Conservation (phyloP, 192 early-diverging fungal genomes). For the Podila verticillata region DNA sequence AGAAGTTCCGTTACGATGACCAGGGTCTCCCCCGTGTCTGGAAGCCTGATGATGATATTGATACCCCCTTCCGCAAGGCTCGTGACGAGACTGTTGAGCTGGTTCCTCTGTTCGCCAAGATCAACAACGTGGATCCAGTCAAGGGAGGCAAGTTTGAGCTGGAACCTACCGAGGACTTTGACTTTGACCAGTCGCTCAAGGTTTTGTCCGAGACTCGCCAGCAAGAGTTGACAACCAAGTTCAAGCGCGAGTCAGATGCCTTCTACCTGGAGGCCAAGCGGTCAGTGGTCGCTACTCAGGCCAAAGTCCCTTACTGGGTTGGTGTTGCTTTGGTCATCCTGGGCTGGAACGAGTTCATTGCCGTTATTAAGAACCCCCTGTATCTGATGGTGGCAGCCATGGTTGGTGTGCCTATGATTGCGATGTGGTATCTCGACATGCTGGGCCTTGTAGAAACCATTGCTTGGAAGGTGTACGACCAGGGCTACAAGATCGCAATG, state of each 20-base stretch:
- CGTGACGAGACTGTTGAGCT: slow-evolving; percentile 74
- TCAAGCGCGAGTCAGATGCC: slow-evolving; percentile 90
- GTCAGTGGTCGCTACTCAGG: slow-evolving; percentile 87
- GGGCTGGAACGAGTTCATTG: slow-evolving; percentile 97
- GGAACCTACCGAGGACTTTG: slow-evolving; percentile 60
- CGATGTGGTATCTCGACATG: slow-evolving; percentile 73
- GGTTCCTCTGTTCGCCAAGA: slow-evolving; percentile 75
- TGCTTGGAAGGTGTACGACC: slow-evolving; percentile 45
- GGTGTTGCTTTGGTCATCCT: slow-evolving; percentile 76
- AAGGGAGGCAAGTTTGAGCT: slow-evolving; percentile 49
- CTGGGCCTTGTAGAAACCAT: slow-evolving; percentile 69
- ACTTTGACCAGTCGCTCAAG: slow-evolving; percentile 66
- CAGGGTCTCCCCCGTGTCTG: slow-evolving; percentile 93
- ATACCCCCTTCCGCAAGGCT: slow-evolving; percentile 81
- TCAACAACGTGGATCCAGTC: slow-evolving; percentile 63
- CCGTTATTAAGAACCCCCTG: slow-evolving; percentile 85
- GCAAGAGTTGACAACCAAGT: slow-evolving; percentile 80
- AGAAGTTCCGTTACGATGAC: slow-evolving; percentile 94
- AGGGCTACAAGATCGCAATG: slow-evolving; percentile 42
- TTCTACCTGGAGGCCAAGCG: slow-evolving; percentile 97
- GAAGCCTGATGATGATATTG: slow-evolving; percentile 96
- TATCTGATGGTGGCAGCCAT: slow-evolving; percentile 77
- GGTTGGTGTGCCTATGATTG: slow-evolving; percentile 64
- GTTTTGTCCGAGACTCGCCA: slow-evolving; percentile 69
- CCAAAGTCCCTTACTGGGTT: slow-evolving; percentile 89